Evolutionary conservation across 495 filamentous ascomycete species (phyloP).

Genomic region (Aspergillus egyptiacus): DNA sequence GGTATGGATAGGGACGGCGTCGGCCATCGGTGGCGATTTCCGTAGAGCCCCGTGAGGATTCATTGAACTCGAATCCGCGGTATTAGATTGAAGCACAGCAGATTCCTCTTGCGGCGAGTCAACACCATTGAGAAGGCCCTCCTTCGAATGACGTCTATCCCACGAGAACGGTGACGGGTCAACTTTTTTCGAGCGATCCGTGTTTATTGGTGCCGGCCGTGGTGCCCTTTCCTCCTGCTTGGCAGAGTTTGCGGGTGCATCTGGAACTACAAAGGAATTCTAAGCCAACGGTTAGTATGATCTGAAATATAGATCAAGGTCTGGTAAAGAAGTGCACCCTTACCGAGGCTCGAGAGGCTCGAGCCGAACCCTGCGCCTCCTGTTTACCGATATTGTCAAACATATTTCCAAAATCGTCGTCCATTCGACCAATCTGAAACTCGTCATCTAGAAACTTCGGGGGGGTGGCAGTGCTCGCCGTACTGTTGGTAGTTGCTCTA

Average conservation of each 20-base stretch:
- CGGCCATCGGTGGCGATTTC: conserved; percentile 22
- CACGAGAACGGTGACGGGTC: conserved; percentile 62
- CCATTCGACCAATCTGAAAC: conserved; percentile 42
- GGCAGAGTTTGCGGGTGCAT: conserved; percentile 14
- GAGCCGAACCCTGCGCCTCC: conserved; percentile 34
- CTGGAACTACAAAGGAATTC: conserved; percentile 22
- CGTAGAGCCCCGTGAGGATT: conserved; percentile 8
- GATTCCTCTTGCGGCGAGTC: conserved; percentile 20
- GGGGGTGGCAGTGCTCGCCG: conserved; percentile 61
- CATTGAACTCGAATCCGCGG: not conserved
- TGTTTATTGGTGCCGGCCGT: conserved; percentile 50
- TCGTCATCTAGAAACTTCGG: conserved; percentile 58
- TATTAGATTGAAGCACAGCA: not conserved
- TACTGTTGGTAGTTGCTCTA: conserved; percentile 51
- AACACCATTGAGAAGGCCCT: conserved; percentile 46
- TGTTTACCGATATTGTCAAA: conserved; percentile 56
- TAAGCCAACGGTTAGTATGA: conserved; percentile 17
- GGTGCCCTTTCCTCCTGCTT: conserved; percentile 19
- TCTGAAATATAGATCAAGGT: too few species aligned
- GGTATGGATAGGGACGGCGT: conserved; percentile 23
- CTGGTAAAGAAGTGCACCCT: too few species aligned
- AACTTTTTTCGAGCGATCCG: conserved; percentile 49
- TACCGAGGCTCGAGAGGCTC: not conserved
- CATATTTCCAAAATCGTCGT: conserved; percentile 64
- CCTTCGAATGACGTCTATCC: conserved; percentile 60